These are phyloP conservation scores for Leptographium procerum DNA, from an alignment of 2,329 filamentous ascomycete species.

Conservation along the genomic window DNA sequence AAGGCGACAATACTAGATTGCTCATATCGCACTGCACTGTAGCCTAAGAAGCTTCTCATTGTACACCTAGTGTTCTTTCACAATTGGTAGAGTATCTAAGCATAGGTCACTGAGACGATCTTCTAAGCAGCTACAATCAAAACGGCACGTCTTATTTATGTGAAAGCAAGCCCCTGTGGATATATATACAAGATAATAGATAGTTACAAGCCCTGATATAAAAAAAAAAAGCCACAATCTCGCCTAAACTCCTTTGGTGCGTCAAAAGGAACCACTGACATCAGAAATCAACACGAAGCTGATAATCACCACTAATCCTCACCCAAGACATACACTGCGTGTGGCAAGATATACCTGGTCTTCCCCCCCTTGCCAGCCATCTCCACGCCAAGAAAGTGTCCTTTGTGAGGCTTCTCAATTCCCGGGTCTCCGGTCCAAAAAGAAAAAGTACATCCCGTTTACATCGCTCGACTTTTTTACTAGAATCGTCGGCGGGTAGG, in stretches of 20 bases:
- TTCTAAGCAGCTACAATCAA: neutral
- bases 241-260: neutral
- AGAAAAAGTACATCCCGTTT: no score
- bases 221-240: neutral
- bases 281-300: constrained; percentile 22
- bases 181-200: neutral
- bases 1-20: no score
- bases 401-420: neutral
- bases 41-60: no score
- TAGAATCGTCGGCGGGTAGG: constrained; percentile 62
- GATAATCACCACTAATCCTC: constrained; percentile 19
- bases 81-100: no score
- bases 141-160: neutral
- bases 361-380: no score
- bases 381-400: neutral
- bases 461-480: neutral
- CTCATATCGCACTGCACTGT: no score
- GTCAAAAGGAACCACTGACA: neutral
- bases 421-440: neutral
- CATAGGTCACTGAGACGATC: no score
- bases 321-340: neutral
- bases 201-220: neutral
- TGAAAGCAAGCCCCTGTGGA: neutral
- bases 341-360: no score
- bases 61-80: no score